phyloP scores from a whole-genome alignment of 1,139 yeast species.

The Diutina pseudorugosa region DNA sequence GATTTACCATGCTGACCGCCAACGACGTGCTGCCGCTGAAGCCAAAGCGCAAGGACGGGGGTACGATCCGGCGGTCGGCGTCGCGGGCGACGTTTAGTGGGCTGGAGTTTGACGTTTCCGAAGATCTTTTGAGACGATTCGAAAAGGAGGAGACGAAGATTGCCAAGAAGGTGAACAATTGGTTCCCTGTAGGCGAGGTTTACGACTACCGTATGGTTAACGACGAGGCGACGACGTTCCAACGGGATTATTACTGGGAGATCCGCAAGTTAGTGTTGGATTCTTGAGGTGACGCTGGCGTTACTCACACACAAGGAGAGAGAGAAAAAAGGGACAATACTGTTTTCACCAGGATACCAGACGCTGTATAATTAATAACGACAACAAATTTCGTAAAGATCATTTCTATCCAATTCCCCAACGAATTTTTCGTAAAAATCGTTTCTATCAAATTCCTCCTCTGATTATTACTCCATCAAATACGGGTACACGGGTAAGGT shows the following conservation, averaged over 20 bases:
- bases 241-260: neutral
- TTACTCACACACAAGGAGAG: neutral
- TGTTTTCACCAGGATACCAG: too few species aligned
- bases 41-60: neutral
- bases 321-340: neutral
- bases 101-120: neutral
- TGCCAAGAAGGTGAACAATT: neutral
- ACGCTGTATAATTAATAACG: neutral
- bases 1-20: neutral
- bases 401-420: too few species aligned
- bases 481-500: too few species aligned
- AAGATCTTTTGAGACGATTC: neutral
- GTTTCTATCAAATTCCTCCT: too few species aligned
- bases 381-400: neutral
- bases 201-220: neutral
- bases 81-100: neutral
- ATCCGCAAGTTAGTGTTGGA: conserved; percentile 2
- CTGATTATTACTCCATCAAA: too few species aligned
- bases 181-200: neutral
- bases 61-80: neutral
- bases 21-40: neutral
- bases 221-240: neutral
- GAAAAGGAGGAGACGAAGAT: neutral
- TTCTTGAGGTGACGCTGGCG: neutral
- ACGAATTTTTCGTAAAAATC: too few species aligned